Conservation (phyloP, 1,284 basidiomycete species). For the Cutaneotrichosporon dermatis region DNA sequence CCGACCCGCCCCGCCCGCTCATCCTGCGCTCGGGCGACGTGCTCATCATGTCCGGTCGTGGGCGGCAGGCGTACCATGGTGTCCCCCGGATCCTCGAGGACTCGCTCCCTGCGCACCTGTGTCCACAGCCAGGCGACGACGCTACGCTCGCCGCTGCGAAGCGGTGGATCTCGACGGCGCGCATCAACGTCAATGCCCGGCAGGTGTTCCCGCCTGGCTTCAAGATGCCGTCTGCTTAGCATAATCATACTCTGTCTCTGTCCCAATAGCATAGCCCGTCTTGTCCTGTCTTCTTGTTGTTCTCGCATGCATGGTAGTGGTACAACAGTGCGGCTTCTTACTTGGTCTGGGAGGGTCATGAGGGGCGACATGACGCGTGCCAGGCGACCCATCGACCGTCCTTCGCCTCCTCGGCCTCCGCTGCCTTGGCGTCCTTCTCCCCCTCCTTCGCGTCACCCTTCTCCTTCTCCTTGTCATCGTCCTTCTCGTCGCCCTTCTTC, state of each 20-base stretch:
- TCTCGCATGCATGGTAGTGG: background rate
- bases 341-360: background rate
- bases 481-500: slow-evolving; percentile 38
- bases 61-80: slow-evolving; percentile 82
- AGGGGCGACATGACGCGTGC: slow-evolving; percentile 9
- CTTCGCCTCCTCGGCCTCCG: slow-evolving; percentile 36
- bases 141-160: slow-evolving; percentile 53
- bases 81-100: slow-evolving; percentile 78
- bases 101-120: slow-evolving; percentile 65
- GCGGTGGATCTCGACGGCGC: slow-evolving; percentile 51
- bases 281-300: background rate
- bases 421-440: slow-evolving; percentile 1
- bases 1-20: slow-evolving; percentile 69
- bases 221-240: background rate
- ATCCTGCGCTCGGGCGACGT: slow-evolving; percentile 81
- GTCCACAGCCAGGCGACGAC: slow-evolving; percentile 27
- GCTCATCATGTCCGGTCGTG: slow-evolving; percentile 82
- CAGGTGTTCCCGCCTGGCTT: slow-evolving; percentile 58
- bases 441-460: slow-evolving; percentile 1
- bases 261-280: too few relatives aligned
- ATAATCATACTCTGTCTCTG: too few relatives aligned
- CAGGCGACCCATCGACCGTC: slow-evolving; percentile 15
- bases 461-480: background rate
- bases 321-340: background rate
- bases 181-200: slow-evolving; percentile 82